These are phyloP conservation scores for Cytospora piceicola DNA, from an alignment of 2,329 filamentous ascomycete genomes.

Conservation along the genomic window DNA sequence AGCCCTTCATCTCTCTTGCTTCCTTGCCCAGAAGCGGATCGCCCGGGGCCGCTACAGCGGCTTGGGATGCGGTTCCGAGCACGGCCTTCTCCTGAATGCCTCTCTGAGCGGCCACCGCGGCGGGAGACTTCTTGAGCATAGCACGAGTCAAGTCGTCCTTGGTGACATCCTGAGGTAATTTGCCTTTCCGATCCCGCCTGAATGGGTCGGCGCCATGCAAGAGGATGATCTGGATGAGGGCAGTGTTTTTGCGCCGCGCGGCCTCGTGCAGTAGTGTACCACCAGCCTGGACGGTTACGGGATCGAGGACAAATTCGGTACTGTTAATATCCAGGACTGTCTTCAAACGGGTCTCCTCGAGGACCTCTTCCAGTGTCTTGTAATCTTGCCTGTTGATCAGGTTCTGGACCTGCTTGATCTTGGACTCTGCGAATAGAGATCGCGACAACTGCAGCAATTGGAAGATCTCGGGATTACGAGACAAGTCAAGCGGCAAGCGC, in stretches of 20 bases:
- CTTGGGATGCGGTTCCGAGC: conserved; percentile 68
- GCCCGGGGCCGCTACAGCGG: conserved; percentile 55
- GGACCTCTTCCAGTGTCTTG: conserved; percentile 73
- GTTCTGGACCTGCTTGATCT: conserved; percentile 81
- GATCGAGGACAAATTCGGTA: conserved; percentile 83
- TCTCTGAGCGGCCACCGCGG: conserved; percentile 89
- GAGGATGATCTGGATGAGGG: conserved; percentile 85
- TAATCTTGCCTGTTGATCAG: conserved; percentile 76
- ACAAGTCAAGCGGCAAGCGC: conserved; percentile 84
- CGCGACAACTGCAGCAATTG: conserved; percentile 90
- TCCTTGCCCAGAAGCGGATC: conserved; percentile 77
- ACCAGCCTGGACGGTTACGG: conserved; percentile 75
- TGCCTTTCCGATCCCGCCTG: conserved; percentile 90
- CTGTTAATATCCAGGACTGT: conserved; percentile 91
- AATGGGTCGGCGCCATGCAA: conserved; percentile 97
- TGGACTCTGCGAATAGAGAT: conserved; percentile 86
- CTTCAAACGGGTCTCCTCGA: conserved; percentile 85
- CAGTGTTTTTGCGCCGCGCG: conserved; percentile 81
- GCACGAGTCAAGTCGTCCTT: conserved; percentile 88
- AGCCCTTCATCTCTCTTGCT: conserved; percentile 95
- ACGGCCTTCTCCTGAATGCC: conserved; percentile 98
- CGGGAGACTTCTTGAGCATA: conserved; percentile 92
- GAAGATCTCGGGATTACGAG: conserved; percentile 92
- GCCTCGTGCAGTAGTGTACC: conserved; percentile 94
- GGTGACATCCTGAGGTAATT: conserved; percentile 92